Conservation (phyloP, 2,329 filamentous ascomycete species). For the Zymoseptoria passerinii region DNA sequence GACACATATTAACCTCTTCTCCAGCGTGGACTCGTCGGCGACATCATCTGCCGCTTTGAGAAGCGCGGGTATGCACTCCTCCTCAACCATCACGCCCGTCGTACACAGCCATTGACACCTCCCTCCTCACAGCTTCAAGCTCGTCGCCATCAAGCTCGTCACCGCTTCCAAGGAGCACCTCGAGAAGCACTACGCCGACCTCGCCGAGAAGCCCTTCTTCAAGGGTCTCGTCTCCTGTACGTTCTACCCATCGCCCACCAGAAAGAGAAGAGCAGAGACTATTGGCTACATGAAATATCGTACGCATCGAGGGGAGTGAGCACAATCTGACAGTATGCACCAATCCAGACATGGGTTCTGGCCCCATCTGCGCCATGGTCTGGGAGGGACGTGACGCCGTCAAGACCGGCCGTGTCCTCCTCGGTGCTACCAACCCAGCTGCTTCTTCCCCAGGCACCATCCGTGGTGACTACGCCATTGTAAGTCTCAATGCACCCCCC, state of each 20-base stretch:
- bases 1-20: conserved; percentile 8
- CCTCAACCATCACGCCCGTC: conserved; percentile 3
- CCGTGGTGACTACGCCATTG: conserved; percentile 84
- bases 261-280: background rate
- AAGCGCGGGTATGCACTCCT: conserved; percentile 64
- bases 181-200: conserved; percentile 94
- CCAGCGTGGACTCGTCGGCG: conserved; percentile 92
- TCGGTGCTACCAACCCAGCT: conserved; percentile 98
- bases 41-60: conserved; percentile 98
- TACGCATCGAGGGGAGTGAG: background rate
- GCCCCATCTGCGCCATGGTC: conserved; percentile 98
- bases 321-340: conserved; percentile 16
- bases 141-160: conserved; percentile 92
- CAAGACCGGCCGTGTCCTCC: conserved; percentile 94
- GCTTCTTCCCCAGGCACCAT: conserved; percentile 94
- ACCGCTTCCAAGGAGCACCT: conserved; percentile 88
- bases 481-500: conserved; percentile 22
- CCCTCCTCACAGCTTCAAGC: conserved; percentile 70
- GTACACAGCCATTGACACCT: background rate
- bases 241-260: conserved; percentile 29
- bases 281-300: too few relatives aligned
- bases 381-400: conserved; percentile 98
- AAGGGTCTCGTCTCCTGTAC: conserved; percentile 81
- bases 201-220: conserved; percentile 95
- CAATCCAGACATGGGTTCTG: conserved; percentile 73